Conservation (phyloP, 495 filamentous ascomycete genomes). For the Viridothelium virens region DNA sequence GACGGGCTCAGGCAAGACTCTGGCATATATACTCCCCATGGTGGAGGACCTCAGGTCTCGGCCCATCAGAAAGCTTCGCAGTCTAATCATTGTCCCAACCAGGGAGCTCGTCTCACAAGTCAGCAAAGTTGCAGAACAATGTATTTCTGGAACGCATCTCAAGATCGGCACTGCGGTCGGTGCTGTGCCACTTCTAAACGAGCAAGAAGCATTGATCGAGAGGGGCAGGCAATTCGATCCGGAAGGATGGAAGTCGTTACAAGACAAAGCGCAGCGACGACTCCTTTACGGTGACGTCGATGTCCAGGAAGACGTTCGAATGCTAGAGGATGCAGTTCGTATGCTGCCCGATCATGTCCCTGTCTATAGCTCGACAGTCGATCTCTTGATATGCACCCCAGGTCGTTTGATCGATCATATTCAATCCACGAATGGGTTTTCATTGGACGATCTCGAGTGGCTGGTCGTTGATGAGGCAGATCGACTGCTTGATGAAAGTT, state of each 20-base stretch:
- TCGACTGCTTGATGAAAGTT: conserved; percentile 80
- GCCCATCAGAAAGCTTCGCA: conserved; percentile 54
- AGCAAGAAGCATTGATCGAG: conserved; percentile 61
- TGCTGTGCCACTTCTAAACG: conserved; percentile 62
- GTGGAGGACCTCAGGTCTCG: conserved; percentile 59
- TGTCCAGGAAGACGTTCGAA: conserved; percentile 41
- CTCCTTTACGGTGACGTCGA: conserved; percentile 38
- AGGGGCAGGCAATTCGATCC: conserved; percentile 55
- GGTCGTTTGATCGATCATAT: conserved; percentile 90
- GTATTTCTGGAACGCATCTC: conserved; percentile 54
- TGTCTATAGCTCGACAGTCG: conserved; percentile 58
- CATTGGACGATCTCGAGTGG: conserved; percentile 67
- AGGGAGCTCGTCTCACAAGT: conserved; percentile 83
- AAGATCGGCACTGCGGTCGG: conserved; percentile 77
- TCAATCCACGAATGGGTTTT: conserved; percentile 71
- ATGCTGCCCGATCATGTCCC: conserved; percentile 54
- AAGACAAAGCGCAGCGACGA: conserved; percentile 27
- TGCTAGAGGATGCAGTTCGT: conserved; percentile 37
- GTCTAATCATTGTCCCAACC: conserved; percentile 78
- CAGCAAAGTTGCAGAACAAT: conserved; percentile 60
- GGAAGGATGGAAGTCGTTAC: conserved; percentile 37
- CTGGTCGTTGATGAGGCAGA: conserved; percentile 92
- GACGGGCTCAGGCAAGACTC: conserved; percentile 89
- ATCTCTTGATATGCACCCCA: conserved; percentile 87
- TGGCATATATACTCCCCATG: conserved; percentile 84